phyloP scores from a whole-genome alignment of 768 basidiomycete species.

The Pleurotus pulmonarius region DNA sequence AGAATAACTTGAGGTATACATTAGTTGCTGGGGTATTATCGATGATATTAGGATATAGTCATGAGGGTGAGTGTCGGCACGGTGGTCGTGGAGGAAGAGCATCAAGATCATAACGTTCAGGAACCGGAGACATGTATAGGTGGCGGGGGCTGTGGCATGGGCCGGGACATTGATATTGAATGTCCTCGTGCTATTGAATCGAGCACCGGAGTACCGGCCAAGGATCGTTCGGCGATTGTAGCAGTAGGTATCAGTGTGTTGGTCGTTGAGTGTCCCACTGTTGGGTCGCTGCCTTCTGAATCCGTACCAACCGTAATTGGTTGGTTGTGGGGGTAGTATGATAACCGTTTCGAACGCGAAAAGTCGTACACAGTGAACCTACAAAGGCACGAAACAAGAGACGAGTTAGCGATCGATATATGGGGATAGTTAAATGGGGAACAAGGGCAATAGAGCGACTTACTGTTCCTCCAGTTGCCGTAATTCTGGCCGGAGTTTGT shows the following conservation, averaged over 20 bases:
- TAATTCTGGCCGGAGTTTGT: conserved; percentile 88
- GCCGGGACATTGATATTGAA: conserved; percentile 6
- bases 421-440: background rate
- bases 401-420: background rate
- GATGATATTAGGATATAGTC: conserved; percentile 6
- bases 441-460: conserved; percentile 21
- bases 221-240: conserved; percentile 46
- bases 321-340: conserved; percentile 88
- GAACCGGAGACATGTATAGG: conserved; percentile 12
- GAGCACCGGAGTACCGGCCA: conserved; percentile 38
- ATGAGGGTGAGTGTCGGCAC: background rate
- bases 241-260: conserved; percentile 41
- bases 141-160: conserved; percentile 21
- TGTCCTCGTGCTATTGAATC: conserved; percentile 3
- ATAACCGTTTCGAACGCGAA: conserved; percentile 61
- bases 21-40: conserved; percentile 3
- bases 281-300: conserved; percentile 38
- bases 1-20: conserved; percentile 3
- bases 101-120: background rate
- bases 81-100: background rate
- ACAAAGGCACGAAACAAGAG: conserved; percentile 11
- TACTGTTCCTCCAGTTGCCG: conserved; percentile 92
- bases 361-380: conserved; percentile 93
- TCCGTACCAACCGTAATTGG: conserved; percentile 43
- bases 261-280: conserved; percentile 36